Evolutionary conservation across 305 asterid species (phyloP), one percentile per base, ranked within the genome.

Genomic region (Fraxinus platypoda): DNA sequence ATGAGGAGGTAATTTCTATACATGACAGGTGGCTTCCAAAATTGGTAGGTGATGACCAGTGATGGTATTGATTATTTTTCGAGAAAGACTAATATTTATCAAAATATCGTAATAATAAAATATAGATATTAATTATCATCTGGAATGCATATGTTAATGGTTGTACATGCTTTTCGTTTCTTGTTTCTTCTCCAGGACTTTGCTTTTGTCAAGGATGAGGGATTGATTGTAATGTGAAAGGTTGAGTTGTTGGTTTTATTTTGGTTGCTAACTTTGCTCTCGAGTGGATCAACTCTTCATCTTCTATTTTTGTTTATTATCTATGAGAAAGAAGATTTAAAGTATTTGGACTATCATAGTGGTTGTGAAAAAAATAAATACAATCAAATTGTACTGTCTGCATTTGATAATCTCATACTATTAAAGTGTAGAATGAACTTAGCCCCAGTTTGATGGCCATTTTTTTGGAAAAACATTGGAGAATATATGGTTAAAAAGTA

Each of bases 281-380:
- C 72, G 28, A 8, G 17, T 49, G 43, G 85, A 73, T 28, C 19
- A 71, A 54, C 52, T 26, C 19, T 6, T 72, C 34, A 28, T n/a
- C 80, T 11, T 41, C 11, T 33, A 46, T 71, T 21, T n/a, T 31
- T 3, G 11, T 80, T n/a, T 37, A 74, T 46, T 70, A 9, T 59
- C 68, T 54, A 31, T 74, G 23, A 66, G 66, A 52, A 74, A 52
- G 80, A 74, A 59, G 74, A 78, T 81, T 49, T 49, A 15, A 52
- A 17, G 21, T 52, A 52, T 15, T 52, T 49, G 23, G 73, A 70
- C 38, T n/a, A 59, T 75, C 3, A 3, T 9, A 76, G 68, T 84
- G 81, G 23, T 49, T 80, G 17, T 64, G 71, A 49, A 34, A 34
- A 30, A 25, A 30, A 81, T 82, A 35, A 30, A 33, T 43, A 21